These are phyloP conservation scores for Trichosporon coremiiforme DNA, from an alignment of 1,284 basidiomycete genomes.

Conservation along the genomic window DNA sequence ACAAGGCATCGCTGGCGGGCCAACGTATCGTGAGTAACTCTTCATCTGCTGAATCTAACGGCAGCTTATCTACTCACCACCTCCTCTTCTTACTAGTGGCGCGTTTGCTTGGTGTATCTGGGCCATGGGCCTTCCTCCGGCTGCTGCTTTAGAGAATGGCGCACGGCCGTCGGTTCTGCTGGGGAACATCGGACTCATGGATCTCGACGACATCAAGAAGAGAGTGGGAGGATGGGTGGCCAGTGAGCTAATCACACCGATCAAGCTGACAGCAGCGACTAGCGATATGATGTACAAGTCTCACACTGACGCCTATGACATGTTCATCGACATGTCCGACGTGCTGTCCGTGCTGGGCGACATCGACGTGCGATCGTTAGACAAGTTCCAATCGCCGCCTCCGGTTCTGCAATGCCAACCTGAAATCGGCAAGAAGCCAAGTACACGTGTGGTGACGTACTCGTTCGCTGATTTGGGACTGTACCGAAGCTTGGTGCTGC, in stretches of 20 bases:
- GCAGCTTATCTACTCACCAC: constrained; percentile 50
- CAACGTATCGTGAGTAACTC: constrained; percentile 43
- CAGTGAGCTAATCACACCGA: too few species aligned
- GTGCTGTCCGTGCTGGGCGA: constrained; percentile 27
- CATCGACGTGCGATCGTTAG: constrained; percentile 22
- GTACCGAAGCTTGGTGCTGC: constrained; percentile 46
- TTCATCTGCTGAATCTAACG: neutral
- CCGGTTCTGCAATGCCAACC: constrained; percentile 18
- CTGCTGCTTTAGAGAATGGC: constrained; percentile 26
- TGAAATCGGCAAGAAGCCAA: constrained; percentile 20
- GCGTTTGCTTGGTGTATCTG: constrained; percentile 51
- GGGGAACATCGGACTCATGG: constrained; percentile 52
- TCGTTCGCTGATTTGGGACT: constrained; percentile 46
- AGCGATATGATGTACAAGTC: constrained; percentile 49
- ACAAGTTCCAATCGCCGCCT: constrained; percentile 20
- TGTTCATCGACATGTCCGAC: constrained; percentile 51
- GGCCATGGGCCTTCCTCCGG: constrained; percentile 46
- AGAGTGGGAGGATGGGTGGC: constrained; percentile 48
- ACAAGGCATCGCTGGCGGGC: constrained; percentile 47
- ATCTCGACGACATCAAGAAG: constrained; percentile 40
- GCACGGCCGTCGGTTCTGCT: constrained; percentile 37
- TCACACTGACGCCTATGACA: constrained; percentile 46
- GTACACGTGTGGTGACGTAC: constrained; percentile 35
- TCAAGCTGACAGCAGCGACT: constrained; percentile 43
- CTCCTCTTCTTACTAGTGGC: constrained; percentile 45